A percentile compares a stretch with the other conserved stretches of the same genome.
These are phyloP conservation scores for Turritis glabra DNA, from an alignment of 345 rosid genomes.

Conservation along the genomic window DNA sequence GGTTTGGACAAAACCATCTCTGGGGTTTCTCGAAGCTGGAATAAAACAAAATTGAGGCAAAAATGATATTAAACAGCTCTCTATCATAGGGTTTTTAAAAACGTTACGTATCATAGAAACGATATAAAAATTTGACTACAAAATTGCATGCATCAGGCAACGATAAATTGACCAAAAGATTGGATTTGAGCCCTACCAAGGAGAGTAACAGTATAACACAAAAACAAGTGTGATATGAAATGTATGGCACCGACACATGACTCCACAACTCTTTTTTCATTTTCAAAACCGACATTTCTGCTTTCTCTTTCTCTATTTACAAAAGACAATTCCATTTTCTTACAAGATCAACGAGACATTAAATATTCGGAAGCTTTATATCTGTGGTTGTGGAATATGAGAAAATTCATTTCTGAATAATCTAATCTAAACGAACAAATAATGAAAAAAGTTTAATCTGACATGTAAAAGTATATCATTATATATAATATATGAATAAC, in stretches of 20 bases:
- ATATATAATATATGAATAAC: too few relatives aligned
- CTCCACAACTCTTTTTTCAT: background rate
- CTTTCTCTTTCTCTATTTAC: background rate
- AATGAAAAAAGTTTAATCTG: background rate
- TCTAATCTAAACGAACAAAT: background rate
- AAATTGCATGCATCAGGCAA: background rate
- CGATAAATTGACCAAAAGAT: constrained; percentile 1
- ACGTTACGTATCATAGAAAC: background rate
- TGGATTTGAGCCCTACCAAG: background rate
- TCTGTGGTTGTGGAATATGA: background rate
- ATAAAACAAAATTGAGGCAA: background rate
- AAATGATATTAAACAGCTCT: background rate
- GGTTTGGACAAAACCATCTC: background rate
- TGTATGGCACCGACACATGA: constrained; percentile 23
- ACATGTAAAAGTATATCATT: too few relatives aligned
- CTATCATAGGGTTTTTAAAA: background rate
- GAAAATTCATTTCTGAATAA: background rate
- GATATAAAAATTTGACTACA: background rate
- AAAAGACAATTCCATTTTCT: background rate
- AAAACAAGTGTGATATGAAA: background rate
- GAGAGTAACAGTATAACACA: constrained; percentile 1
- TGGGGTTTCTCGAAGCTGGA: background rate
- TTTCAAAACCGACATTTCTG: constrained; percentile 9
- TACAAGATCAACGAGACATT: background rate
- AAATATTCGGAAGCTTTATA: background rate